Percentiles rank a stretch among this genome's conserved stretches.
Conservation (phyloP, 129 eudicot species). For the Smallanthus sonchifolius region DNA sequence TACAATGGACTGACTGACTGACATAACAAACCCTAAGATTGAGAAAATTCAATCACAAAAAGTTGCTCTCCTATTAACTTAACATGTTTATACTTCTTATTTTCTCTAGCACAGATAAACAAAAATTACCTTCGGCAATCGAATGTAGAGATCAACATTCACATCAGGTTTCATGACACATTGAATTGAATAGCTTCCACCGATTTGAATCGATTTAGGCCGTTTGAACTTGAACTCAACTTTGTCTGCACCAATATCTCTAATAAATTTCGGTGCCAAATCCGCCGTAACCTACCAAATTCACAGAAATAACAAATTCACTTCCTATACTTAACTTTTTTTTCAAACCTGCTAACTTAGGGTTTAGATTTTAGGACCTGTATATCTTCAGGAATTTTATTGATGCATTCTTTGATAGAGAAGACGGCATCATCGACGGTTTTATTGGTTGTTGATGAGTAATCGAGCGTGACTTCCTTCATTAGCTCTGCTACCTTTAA, state of each 20-base stretch:
- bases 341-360: neutral
- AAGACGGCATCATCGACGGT: slow-evolving; percentile 46
- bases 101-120: neutral
- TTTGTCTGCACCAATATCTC: slow-evolving; percentile 85
- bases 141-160: slow-evolving; percentile 61
- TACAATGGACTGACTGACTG: neutral
- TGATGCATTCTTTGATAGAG: slow-evolving; percentile 46
- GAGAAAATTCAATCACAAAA: neutral
- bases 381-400: slow-evolving; percentile 51
- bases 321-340: neutral
- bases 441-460: slow-evolving; percentile 46
- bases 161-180: slow-evolving; percentile 75
- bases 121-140: slow-evolving; percentile 82
- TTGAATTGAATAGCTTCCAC: slow-evolving; percentile 72
- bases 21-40: neutral
- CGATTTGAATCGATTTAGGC: slow-evolving; percentile 58
- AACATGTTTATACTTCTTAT: neutral
- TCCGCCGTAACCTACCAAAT: slow-evolving; percentile 63
- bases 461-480: slow-evolving; percentile 67
- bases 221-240: slow-evolving; percentile 79
- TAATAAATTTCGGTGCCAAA: slow-evolving; percentile 69
- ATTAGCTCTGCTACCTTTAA: slow-evolving; percentile 67
- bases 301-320: neutral
- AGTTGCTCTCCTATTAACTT: neutral
- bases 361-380: slow-evolving; percentile 51